These are phyloP conservation scores for Suillus placidus DNA, from an alignment of 768 basidiomycete genomes.

Conservation along the genomic window DNA sequence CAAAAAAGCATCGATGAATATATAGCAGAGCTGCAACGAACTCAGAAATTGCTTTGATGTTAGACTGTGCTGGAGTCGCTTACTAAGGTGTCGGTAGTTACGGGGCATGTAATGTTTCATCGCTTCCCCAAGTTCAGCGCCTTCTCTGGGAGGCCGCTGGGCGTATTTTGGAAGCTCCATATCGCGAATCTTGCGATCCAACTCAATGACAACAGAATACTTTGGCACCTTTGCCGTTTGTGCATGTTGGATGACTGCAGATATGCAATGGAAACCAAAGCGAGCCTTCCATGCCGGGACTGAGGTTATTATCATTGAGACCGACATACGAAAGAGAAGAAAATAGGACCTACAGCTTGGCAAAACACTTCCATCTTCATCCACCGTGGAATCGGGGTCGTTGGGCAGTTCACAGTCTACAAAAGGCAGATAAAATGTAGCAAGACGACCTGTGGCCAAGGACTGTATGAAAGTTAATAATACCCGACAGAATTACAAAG, in stretches of 20 bases:
- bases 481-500: neutral
- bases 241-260: conserved; percentile 69
- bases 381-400: conserved; percentile 60
- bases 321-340: neutral
- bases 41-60: neutral
- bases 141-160: conserved; percentile 49
- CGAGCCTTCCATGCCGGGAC: conserved; percentile 73
- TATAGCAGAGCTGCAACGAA: conserved; percentile 59
- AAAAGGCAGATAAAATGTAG: conserved; percentile 70
- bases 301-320: conserved; percentile 24
- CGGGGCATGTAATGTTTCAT: conserved; percentile 79
- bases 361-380: conserved; percentile 57
- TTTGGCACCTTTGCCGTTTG: conserved; percentile 65
- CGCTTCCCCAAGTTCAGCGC: conserved; percentile 55
- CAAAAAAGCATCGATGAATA: conserved; percentile 77
- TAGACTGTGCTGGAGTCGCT: conserved; percentile 24
- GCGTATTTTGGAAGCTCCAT: conserved; percentile 70
- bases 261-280: conserved; percentile 66
- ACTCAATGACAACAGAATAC: conserved; percentile 62
- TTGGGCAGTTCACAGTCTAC: conserved; percentile 72
- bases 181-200: conserved; percentile 67
- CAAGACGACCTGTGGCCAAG: conserved; percentile 66
- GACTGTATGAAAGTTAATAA: conserved; percentile 6
- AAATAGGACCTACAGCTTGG: conserved; percentile 55
- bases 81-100: conserved; percentile 73